Conservation (phyloP, 1,284 basidiomycete species). For the Vanrija pseudolonga region DNA sequence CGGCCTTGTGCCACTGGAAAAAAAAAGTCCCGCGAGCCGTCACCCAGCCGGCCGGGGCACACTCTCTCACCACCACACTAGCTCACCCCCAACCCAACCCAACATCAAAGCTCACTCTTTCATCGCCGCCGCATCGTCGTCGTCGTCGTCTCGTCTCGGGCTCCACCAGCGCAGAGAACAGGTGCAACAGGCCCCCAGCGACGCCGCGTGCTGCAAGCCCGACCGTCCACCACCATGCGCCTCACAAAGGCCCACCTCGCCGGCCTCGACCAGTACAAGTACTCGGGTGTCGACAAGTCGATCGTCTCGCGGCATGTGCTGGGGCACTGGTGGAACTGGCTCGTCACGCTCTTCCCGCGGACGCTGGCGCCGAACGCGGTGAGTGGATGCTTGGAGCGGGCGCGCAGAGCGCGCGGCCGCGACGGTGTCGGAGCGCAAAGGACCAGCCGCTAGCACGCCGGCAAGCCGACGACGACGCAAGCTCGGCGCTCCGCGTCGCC, state of each 20-base stretch:
- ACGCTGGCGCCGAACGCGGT: slow-evolving; percentile 89
- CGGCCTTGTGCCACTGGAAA: too few species aligned
- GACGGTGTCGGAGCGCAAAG: neutral
- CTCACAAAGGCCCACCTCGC: slow-evolving; percentile 50
- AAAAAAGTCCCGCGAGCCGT: too few species aligned
- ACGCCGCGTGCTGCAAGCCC: neutral
- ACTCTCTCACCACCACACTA: too few species aligned
- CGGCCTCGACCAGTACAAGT: slow-evolving; percentile 57
- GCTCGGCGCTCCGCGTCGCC: neutral
- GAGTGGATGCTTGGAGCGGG: slow-evolving; percentile 33
- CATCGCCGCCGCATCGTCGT: neutral
- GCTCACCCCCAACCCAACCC: too few species aligned
- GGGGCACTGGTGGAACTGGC: slow-evolving; percentile 90
- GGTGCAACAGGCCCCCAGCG: too few species aligned
- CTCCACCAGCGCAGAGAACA: too few species aligned
- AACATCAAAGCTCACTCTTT: neutral
- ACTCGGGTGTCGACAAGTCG: slow-evolving; percentile 56
- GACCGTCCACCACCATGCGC: slow-evolving; percentile 26
- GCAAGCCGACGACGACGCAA: too few species aligned
- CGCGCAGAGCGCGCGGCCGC: neutral
- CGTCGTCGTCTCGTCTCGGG: neutral
- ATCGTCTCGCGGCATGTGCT: slow-evolving; percentile 57
- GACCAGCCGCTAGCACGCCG: too few species aligned
- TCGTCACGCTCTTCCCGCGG: slow-evolving; percentile 84
- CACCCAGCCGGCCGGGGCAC: too few species aligned